Conservation (phyloP, 345 rosid species). For the Eucalyptus melliodora region DNA sequence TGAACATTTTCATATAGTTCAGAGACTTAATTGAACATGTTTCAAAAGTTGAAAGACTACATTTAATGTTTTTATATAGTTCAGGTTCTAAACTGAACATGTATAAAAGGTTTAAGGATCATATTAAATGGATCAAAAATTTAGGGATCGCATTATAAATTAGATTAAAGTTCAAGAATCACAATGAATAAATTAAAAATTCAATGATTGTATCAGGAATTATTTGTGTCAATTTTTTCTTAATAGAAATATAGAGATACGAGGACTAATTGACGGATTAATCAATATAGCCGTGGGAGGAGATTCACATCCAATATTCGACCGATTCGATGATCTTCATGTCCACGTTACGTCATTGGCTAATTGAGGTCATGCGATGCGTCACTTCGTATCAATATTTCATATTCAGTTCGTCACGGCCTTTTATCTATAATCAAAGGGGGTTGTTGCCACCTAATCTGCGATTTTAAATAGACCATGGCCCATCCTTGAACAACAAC, state of each 20-base stretch:
- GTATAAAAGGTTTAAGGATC: too few relatives aligned
- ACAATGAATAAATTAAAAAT: too few relatives aligned
- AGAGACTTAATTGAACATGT: too few relatives aligned
- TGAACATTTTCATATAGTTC: too few relatives aligned
- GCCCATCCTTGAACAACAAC: neutral
- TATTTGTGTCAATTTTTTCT: neutral
- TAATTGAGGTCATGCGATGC: neutral
- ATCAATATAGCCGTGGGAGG: neutral
- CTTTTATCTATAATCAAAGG: slow-evolving; percentile 23
- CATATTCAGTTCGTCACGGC: neutral
- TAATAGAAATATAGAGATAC: neutral
- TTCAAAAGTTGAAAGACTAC: too few relatives aligned
- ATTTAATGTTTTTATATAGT: too few relatives aligned
- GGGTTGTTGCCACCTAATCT: neutral
- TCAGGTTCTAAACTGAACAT: too few relatives aligned
- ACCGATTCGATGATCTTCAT: neutral
- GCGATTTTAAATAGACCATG: neutral
- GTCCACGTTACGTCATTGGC: neutral
- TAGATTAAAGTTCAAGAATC: neutral
- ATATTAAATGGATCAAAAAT: too few relatives aligned
- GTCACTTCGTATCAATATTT: neutral
- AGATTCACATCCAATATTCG: neutral
- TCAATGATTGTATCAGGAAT: neutral
- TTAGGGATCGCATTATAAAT: too few relatives aligned
- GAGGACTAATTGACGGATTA: neutral